phyloP scores from a whole-genome alignment of 2,329 filamentous ascomycete genomes.

The Diaporthe sp. region DNA sequence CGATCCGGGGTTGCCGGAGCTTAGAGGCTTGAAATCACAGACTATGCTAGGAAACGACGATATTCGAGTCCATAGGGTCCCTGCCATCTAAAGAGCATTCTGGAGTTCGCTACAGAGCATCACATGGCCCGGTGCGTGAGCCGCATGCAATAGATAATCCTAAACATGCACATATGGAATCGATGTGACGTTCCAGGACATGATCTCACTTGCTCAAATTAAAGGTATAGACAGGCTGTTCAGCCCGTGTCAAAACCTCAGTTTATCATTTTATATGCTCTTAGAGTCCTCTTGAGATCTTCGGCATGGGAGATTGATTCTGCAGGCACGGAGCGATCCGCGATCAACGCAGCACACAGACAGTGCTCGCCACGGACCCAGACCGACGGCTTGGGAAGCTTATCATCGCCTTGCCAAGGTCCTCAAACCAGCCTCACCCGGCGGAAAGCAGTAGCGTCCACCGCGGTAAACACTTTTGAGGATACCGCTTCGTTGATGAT shows the following conservation, averaged over 20 bases:
- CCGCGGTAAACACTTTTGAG: background rate
- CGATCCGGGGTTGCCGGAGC: background rate
- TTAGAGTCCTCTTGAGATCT: too few relatives aligned
- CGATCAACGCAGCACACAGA: background rate
- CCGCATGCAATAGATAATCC: background rate
- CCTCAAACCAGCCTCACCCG: background rate
- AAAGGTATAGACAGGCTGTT: too few relatives aligned
- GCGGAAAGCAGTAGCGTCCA: background rate
- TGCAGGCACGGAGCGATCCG: background rate
- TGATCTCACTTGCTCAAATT: background rate
- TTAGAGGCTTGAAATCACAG: background rate
- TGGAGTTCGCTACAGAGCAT: background rate
- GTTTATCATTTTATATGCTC: background rate
- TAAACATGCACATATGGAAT: background rate
- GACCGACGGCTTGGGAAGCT: background rate
- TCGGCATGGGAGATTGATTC: too few relatives aligned
- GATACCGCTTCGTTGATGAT: background rate
- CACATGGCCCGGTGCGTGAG: background rate
- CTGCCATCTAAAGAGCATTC: too few relatives aligned
- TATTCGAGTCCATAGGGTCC: background rate
- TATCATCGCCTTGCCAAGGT: background rate
- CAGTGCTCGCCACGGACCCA: background rate
- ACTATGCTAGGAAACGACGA: background rate
- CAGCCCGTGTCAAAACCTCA: background rate
- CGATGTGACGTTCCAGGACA: background rate